These are phyloP conservation scores for Rubus parviflorus DNA, from an alignment of 306 rosid genomes.

Conservation along the genomic window DNA sequence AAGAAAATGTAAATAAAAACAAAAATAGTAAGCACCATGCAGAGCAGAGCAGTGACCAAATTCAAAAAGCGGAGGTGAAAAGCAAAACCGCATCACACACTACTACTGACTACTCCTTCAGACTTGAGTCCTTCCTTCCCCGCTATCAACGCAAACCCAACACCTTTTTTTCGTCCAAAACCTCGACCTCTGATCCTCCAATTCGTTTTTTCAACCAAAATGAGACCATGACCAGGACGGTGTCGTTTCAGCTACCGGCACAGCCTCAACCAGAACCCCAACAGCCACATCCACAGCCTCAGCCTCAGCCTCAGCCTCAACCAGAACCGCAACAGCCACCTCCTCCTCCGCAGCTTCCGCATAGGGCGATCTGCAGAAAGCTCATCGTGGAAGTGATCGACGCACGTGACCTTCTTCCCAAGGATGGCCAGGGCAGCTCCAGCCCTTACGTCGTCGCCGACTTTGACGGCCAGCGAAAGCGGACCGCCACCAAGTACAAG, in stretches of 20 bases:
- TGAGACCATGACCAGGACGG: slow-evolving; percentile 62
- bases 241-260: slow-evolving; percentile 18
- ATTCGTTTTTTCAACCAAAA: slow-evolving; percentile 20
- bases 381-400: slow-evolving; percentile 71
- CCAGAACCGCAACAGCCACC: slow-evolving; percentile 5
- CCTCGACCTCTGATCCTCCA: too few species aligned
- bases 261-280: not conserved
- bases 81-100: slow-evolving; percentile 3
- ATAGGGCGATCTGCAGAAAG: slow-evolving; percentile 44
- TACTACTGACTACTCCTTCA: not conserved
- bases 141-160: slow-evolving; percentile 45
- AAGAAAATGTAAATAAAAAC: not conserved
- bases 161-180: slow-evolving; percentile 4
- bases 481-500: slow-evolving; percentile 66
- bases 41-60: slow-evolving; percentile 13
- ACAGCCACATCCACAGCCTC: slow-evolving; percentile 20
- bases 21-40: not conserved
- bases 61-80: slow-evolving; percentile 26
- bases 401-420: slow-evolving; percentile 86
- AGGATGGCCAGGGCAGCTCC: slow-evolving; percentile 95
- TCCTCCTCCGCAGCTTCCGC: slow-evolving; percentile 16
- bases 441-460: slow-evolving; percentile 84
- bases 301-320: slow-evolving; percentile 22
- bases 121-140: too few species aligned
- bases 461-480: slow-evolving; percentile 84